Conservation (phyloP, 257 asterid species). For the Capsicum chinense region DNA sequence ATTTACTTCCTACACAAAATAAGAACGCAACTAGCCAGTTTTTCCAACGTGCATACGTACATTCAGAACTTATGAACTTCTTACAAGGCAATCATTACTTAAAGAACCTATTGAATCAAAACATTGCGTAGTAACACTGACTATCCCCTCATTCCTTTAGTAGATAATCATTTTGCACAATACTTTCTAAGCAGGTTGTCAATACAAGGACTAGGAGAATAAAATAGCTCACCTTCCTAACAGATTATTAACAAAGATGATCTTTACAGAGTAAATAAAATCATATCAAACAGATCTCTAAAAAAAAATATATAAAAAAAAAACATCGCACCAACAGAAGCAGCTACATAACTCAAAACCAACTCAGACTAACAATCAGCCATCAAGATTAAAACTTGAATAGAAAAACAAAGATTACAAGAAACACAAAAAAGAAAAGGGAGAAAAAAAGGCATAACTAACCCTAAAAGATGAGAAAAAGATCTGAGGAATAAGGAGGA, state of each 20-base stretch:
- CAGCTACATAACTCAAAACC: conserved; percentile 25
- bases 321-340: not conserved
- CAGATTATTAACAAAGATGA: not conserved
- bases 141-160: no score
- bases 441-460: not conserved
- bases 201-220: no score
- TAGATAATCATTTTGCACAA: not conserved
- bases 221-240: no score
- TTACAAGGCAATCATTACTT: not conserved
- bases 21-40: not conserved
- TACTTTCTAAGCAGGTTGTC: no score
- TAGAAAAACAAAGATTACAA: not conserved
- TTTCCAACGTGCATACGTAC: not conserved
- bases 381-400: not conserved
- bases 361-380: not conserved
- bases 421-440: not conserved
- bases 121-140: no score
- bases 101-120: no score
- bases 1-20: conserved; percentile 1
- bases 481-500: conserved; percentile 30
- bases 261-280: not conserved
- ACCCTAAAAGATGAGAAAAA: conserved; percentile 34
- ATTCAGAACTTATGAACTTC: not conserved
- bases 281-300: conserved; percentile 32
- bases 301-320: not conserved